Conservation (phyloP, 495 filamentous ascomycete species). For the Hypoxylon perforatum region DNA sequence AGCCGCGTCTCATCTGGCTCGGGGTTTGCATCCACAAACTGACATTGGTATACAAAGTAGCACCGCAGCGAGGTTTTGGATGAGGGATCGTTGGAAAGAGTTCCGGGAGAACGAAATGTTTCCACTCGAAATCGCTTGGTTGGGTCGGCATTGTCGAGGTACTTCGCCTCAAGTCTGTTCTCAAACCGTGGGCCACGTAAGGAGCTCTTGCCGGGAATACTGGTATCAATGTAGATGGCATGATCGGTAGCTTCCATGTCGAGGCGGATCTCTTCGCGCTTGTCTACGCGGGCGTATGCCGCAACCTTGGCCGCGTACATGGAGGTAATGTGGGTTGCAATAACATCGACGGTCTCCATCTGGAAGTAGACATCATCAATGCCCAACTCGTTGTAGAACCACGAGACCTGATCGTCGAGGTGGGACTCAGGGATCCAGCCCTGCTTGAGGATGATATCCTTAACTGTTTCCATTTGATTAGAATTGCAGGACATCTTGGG, state of each 20-base stretch:
- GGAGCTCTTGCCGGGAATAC: conserved; percentile 81
- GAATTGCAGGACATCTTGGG: background rate
- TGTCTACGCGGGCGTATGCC: conserved; percentile 92
- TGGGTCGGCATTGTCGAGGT: conserved; percentile 79
- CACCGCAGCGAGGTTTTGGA: conserved; percentile 87
- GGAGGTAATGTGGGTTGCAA: conserved; percentile 93
- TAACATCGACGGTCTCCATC: conserved; percentile 85
- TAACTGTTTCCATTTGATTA: conserved; percentile 51
- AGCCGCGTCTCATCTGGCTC: conserved; percentile 83
- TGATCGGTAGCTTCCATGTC: conserved; percentile 96
- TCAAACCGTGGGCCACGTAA: conserved; percentile 87
- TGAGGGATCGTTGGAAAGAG: conserved; percentile 59
- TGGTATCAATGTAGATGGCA: conserved; percentile 98
- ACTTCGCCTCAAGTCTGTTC: conserved; percentile 93
- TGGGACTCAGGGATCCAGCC: conserved; percentile 88
- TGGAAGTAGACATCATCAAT: conserved; percentile 99
- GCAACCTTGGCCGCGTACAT: conserved; percentile 98
- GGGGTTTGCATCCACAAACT: conserved; percentile 81
- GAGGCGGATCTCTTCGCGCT: conserved; percentile 89
- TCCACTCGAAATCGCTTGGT: conserved; percentile 84
- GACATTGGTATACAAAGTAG: conserved; percentile 98
- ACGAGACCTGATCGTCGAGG: conserved; percentile 83
- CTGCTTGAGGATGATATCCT: conserved; percentile 52
- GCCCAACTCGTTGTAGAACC: conserved; percentile 97
- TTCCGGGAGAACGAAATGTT: conserved; percentile 92